Conservation (phyloP, 1,139 yeast genomes). For the Magnusiomyces ingens region DNA sequence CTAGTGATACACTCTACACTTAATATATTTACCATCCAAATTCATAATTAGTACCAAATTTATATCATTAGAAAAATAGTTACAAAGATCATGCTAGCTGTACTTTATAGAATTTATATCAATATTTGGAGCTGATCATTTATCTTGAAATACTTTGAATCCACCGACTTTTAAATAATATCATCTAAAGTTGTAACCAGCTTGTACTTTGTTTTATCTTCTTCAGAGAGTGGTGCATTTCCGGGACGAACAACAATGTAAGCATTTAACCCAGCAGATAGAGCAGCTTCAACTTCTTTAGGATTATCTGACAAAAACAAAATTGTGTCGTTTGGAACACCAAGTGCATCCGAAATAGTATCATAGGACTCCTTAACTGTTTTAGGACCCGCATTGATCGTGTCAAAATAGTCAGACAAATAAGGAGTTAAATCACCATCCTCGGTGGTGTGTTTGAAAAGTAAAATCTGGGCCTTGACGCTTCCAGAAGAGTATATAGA, state of each 20-base stretch:
- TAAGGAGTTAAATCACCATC: conserved; percentile 46
- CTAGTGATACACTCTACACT: too few relatives aligned
- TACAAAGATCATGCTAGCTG: too few relatives aligned
- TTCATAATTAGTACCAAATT: too few relatives aligned
- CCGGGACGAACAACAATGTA: conserved; percentile 68
- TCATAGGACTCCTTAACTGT: conserved; percentile 50
- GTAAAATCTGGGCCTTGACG: conserved; percentile 72
- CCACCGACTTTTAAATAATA: conserved; percentile 3
- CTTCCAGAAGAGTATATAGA: conserved; percentile 92
- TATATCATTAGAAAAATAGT: too few relatives aligned
- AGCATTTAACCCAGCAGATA: conserved; percentile 54
- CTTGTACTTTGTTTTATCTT: conserved; percentile 11
- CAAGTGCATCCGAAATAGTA: conserved; percentile 48
- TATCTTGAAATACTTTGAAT: neutral
- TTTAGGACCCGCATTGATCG: conserved; percentile 76
- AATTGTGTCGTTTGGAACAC: conserved; percentile 34
- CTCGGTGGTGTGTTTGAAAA: conserved; percentile 54
- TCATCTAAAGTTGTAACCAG: conserved; percentile 11
- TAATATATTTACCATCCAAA: too few relatives aligned
- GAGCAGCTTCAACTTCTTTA: conserved; percentile 54
- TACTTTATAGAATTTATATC: too few relatives aligned
- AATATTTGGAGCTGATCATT: too few relatives aligned
- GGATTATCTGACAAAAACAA: conserved; percentile 66
- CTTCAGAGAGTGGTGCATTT: conserved; percentile 44
- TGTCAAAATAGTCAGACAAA: conserved; percentile 71